Base-by-base conservation (phyloP, 2,329 filamentous ascomycete species). In the Penicillium occitanis region DNA sequence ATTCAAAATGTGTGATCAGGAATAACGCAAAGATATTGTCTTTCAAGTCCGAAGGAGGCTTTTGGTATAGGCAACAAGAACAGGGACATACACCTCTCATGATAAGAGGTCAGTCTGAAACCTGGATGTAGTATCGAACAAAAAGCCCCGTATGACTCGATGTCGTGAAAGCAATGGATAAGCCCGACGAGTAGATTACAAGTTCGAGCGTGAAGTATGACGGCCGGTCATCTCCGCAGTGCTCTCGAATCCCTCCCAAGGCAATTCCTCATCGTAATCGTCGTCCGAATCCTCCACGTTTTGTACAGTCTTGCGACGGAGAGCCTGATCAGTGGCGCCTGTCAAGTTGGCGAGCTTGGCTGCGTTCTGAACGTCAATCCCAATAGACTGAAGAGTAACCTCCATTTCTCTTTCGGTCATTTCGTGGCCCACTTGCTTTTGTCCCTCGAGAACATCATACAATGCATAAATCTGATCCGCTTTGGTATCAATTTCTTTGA, bases 391-490 rank as follows among this genome's bases (percentile, higher is more conserved):
- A 14, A 91, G 82, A 0, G 89, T 91, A 71, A 88, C 82, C 71
- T 90, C 88, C 51, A 89, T 81, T 71, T 88, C 85, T 22, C 87
- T 84, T 70, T 86, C 84, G 0, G 81, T 85, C 84, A 90, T 88
- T 69, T 85, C 82, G 72, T 87, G 85, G 0, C 87, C 87, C 2
- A 84, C 83, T 40, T 83, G 82, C 79, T 90, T 91, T 75, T 93
- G 91, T 5, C 90, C 91, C 77, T 94, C 91, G 0, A 95, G 82
- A 0, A 95, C 91, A 75, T 96, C 92, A 71, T 93, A 91, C 14
- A 96, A 82, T 50, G 87, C 86, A 78, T 96, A 96, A 50, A 96
- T 88, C 76, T 93, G 90, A 68, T 91, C 89, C 30, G 88, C 87
- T 78, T 93, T 92, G 72, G 85, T 84, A 72, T 93, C 90, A 28